phyloP scores from a whole-genome alignment of 345 rosid genomes.

The Eucalyptus curtisii region DNA sequence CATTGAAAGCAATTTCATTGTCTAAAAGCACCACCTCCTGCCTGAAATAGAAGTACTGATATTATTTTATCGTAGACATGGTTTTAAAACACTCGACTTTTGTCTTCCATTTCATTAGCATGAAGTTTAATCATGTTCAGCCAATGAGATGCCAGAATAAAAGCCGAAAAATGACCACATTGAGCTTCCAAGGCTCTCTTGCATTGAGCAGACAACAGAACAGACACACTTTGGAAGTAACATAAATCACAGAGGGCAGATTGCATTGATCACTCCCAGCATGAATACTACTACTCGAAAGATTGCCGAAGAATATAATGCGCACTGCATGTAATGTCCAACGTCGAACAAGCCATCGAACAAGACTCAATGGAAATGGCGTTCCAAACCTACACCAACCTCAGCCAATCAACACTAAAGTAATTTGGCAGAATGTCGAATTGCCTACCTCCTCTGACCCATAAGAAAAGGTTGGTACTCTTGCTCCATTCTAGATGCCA shows the following conservation, averaged over 20 bases:
- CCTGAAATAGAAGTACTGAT: constrained; percentile 10
- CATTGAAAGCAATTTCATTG: constrained; percentile 60
- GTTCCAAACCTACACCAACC: not conserved
- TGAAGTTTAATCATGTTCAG: not conserved
- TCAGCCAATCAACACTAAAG: not conserved
- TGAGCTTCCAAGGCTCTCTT: not conserved
- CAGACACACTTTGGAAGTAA: not conserved
- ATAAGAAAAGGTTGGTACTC: constrained; percentile 35
- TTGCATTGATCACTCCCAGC: not conserved
- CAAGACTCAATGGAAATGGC: not conserved
- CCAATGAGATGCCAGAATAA: not conserved
- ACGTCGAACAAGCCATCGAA: not conserved
- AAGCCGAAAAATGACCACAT: not conserved
- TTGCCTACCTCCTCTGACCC: constrained; percentile 29
- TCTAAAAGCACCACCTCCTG: constrained; percentile 40
- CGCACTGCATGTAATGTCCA: not conserved
- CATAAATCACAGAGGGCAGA: not conserved
- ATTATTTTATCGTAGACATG: not conserved
- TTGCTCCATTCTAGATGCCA: constrained; percentile 3
- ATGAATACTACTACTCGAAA: not conserved
- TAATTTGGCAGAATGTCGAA: not conserved
- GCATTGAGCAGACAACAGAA: not conserved
- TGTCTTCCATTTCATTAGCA: not conserved
- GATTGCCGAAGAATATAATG: not conserved
- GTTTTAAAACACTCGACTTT: not conserved